Conservation (phyloP, 768 basidiomycete genomes). For the Psilocybe cyanescens region DNA sequence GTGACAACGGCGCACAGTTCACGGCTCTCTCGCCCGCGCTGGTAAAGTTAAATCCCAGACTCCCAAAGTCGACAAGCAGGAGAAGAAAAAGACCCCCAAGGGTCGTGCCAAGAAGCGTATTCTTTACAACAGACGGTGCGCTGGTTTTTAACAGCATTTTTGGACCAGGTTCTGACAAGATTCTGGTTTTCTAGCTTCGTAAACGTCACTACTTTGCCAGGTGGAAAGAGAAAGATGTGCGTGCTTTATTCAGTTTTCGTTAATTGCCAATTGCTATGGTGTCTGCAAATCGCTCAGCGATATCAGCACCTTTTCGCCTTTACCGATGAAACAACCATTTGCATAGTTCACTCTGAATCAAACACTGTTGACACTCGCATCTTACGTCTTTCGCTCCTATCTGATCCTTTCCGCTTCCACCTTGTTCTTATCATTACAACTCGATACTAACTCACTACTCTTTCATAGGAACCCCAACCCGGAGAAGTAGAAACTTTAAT, state of each 20-base stretch:
- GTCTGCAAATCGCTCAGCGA: neutral
- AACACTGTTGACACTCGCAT: constrained; percentile 82
- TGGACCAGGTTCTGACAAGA: neutral
- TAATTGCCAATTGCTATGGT: constrained; percentile 3
- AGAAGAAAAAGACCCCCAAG: constrained; percentile 98
- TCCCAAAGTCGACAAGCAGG: constrained; percentile 97
- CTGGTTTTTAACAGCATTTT: constrained; percentile 15
- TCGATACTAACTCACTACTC: constrained; percentile 26
- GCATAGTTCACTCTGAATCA: constrained; percentile 99
- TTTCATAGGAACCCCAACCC: constrained; percentile 63
- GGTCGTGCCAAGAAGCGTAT: constrained; percentile 98
- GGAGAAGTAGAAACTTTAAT: constrained; percentile 47
- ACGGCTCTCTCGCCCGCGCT: constrained; percentile 99
- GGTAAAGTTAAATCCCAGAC: constrained; percentile 99
- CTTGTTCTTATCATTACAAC: constrained; percentile 11
- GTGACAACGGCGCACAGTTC: constrained; percentile 58
- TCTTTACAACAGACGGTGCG: constrained; percentile 91
- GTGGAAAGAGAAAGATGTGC: constrained; percentile 96
- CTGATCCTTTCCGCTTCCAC: constrained; percentile 55
- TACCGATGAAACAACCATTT: constrained; percentile 62
- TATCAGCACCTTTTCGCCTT: neutral
- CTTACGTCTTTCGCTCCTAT: constrained; percentile 99
- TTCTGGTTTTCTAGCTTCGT: constrained; percentile 67
- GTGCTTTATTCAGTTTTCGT: constrained; percentile 37
- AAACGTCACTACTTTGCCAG: constrained; percentile 88